phyloP scores from a whole-genome alignment of 225 moss, liverwort and hornwort species.

The Physcomitrellopsis africana region DNA sequence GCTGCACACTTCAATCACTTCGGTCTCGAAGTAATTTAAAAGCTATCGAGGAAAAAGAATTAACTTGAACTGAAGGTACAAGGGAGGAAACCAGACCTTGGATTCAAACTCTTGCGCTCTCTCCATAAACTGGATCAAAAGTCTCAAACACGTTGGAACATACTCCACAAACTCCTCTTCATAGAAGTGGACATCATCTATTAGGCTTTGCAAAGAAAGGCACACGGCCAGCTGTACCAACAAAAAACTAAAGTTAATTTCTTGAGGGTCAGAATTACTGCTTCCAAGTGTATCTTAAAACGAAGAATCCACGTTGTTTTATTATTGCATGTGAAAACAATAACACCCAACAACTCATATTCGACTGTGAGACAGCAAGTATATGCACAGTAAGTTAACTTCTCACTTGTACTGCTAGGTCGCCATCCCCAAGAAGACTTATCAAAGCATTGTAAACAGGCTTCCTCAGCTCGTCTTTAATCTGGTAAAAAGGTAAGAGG shows the following conservation, averaged over 20 bases:
- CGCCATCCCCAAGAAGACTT: slow-evolving; percentile 87
- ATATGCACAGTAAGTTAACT: not conserved
- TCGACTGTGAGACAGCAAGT: slow-evolving; percentile 1
- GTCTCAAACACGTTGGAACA: slow-evolving; percentile 91
- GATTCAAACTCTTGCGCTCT: slow-evolving; percentile 97
- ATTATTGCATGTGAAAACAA: slow-evolving; percentile 1
- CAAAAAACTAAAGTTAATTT: slow-evolving; percentile 23
- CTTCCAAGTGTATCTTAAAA: slow-evolving; percentile 4
- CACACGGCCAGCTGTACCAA: slow-evolving; percentile 87
- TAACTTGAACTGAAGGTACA: not conserved
- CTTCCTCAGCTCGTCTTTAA: slow-evolving; percentile 95
- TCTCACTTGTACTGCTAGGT: slow-evolving; percentile 94
- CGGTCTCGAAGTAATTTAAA: not conserved
- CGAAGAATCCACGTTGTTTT: not conserved
- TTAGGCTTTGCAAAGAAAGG: slow-evolving; percentile 84
- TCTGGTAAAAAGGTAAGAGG: slow-evolving; percentile 50
- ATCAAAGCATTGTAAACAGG: slow-evolving; percentile 90
- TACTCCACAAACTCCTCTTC: slow-evolving; percentile 98
- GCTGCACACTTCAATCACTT: slow-evolving; percentile 9
- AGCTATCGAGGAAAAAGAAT: not conserved
- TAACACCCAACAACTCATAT: not conserved
- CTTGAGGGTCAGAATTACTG: slow-evolving; percentile 5
- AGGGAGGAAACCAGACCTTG: slow-evolving; percentile 59
- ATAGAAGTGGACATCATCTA: slow-evolving; percentile 97
- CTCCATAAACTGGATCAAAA: slow-evolving; percentile 92